Evolutionary conservation across 169 alveolate species (phyloP).

Genomic region (Eimeria falciformis): DNA sequence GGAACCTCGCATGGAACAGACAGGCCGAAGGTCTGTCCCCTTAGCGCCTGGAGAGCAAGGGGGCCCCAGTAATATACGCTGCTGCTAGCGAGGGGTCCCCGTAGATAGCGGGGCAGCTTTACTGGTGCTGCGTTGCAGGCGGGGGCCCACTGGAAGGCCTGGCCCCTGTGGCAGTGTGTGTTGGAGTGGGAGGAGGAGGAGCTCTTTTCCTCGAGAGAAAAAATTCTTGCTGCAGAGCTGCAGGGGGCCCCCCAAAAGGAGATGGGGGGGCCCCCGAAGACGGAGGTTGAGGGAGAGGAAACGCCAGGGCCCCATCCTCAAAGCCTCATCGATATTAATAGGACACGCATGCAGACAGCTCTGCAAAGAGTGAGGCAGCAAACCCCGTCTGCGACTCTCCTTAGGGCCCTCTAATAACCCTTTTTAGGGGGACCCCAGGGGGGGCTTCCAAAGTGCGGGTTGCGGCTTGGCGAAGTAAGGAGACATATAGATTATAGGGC

Average conservation of each 20-base stretch:
- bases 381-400: neutral
- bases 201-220: slow-evolving; percentile 32
- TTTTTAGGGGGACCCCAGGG: too few species aligned
- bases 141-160: slow-evolving; percentile 77
- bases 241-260: neutral
- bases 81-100: too few species aligned
- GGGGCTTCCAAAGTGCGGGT: too few species aligned
- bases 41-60: too few species aligned
- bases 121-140: slow-evolving; percentile 59
- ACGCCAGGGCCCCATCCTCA: neutral
- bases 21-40: too few species aligned
- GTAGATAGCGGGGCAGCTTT: too few species aligned
- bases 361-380: slow-evolving; percentile 28
- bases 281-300: neutral
- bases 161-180: slow-evolving; percentile 76
- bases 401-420: too few species aligned
- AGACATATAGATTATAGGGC: too few species aligned
- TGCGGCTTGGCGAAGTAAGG: too few species aligned
- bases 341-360: slow-evolving; percentile 37
- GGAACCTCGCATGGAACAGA: too few species aligned
- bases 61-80: too few species aligned
- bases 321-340: slow-evolving; percentile 17
- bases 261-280: neutral
- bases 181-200: slow-evolving; percentile 74
- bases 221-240: slow-evolving; percentile 21